Conservation (phyloP, 1,284 basidiomycete genomes). For the Sporisorium iseilematis-ciliati region DNA sequence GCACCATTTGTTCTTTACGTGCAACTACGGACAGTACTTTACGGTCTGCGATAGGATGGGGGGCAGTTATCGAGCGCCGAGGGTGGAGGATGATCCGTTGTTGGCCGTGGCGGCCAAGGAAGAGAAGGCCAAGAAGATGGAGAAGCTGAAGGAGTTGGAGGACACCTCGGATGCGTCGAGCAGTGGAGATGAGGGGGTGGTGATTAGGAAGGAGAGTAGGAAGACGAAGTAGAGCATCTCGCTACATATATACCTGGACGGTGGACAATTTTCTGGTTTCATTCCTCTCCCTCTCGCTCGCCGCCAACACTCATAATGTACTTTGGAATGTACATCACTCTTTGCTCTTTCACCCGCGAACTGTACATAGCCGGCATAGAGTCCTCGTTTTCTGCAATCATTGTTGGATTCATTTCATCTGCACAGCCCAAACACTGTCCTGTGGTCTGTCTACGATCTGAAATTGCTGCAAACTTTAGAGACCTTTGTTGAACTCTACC, state of each 20-base stretch:
- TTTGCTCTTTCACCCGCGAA: too few relatives aligned
- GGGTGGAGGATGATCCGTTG: conserved; percentile 85
- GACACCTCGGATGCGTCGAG: conserved; percentile 18
- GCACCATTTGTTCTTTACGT: conserved; percentile 94
- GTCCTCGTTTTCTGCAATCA: not conserved
- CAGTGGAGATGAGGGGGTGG: conserved; percentile 44
- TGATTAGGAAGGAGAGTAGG: conserved; percentile 37
- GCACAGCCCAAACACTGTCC: too few relatives aligned
- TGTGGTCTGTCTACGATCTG: too few relatives aligned
- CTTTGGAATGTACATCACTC: too few relatives aligned
- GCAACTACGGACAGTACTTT: conserved; percentile 96
- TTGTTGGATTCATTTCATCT: too few relatives aligned
- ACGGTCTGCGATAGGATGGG: conserved; percentile 90
- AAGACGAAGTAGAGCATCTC: conserved; percentile 33
- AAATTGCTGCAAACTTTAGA: too few relatives aligned
- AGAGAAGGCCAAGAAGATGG: conserved; percentile 26
- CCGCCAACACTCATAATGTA: too few relatives aligned
- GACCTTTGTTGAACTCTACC: conserved; percentile 74
- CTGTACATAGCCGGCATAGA: too few relatives aligned
- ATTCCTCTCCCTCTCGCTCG: too few relatives aligned
- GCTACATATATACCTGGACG: too few relatives aligned
- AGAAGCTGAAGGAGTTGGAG: not conserved
- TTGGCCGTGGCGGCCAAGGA: conserved; percentile 71
- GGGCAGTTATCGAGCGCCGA: conserved; percentile 88
- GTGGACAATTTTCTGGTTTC: too few relatives aligned